These are phyloP conservation scores for Arthrobotrys megalospora DNA, from an alignment of 2,329 filamentous ascomycete species.

Conservation along the genomic window DNA sequence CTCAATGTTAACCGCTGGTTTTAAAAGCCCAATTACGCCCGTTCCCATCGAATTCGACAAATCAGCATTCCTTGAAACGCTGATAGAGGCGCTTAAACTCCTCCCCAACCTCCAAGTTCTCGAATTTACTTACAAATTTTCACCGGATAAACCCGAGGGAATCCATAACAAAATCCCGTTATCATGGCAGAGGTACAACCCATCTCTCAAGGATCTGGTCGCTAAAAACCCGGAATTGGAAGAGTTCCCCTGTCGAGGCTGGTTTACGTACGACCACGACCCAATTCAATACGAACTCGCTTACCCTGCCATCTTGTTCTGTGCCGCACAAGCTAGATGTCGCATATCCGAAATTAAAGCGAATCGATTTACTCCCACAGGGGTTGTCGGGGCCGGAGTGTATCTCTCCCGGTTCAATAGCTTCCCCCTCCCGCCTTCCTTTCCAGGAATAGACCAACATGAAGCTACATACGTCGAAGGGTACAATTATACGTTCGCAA, in stretches of 20 bases:
- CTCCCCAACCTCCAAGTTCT: constrained; percentile 34
- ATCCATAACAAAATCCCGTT: not conserved
- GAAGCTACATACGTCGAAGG: not conserved
- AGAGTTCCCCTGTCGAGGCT: constrained; percentile 33
- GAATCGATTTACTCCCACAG: constrained; percentile 1
- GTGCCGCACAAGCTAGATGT: constrained; percentile 28
- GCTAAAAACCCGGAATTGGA: constrained; percentile 36
- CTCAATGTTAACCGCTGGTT: no score
- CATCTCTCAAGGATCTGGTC: constrained; percentile 22
- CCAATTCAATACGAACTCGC: not conserved
- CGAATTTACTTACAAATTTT: constrained; percentile 39
- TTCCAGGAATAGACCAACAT: constrained; percentile 18
- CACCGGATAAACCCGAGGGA: not conserved
- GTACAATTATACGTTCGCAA: constrained; percentile 24
- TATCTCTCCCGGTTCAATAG: not conserved
- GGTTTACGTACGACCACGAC: constrained; percentile 18
- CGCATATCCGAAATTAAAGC: constrained; percentile 37
- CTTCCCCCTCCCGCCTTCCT: constrained; percentile 23
- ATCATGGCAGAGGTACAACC: constrained; percentile 38
- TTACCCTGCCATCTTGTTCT: constrained; percentile 40
- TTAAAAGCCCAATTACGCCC: no score
- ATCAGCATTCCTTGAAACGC: not conserved
- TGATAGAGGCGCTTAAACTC: not conserved
- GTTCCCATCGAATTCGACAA: not conserved
- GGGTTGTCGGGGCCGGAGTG: constrained; percentile 10